A percentile compares a stretch with the other conserved stretches of the same genome.
phyloP scores from a whole-genome alignment of 1,139 yeast genomes.

The Diutina rugosa region DNA sequence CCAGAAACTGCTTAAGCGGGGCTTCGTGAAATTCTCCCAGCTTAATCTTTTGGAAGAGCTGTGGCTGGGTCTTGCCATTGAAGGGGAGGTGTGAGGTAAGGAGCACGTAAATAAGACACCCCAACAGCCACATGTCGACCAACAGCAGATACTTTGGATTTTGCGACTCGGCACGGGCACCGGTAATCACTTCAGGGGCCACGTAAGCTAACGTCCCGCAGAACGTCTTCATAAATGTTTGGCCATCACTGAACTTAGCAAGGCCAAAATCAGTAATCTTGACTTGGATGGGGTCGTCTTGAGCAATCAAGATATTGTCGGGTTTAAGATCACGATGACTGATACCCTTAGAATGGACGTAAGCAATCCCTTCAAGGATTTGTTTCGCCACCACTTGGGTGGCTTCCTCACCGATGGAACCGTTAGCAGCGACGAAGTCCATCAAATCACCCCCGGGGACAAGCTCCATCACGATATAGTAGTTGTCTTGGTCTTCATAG shows the following conservation, averaged over 20 bases:
- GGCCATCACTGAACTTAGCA: conserved; percentile 69
- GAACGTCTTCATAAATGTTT: conserved; percentile 73
- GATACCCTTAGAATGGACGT: conserved; percentile 81
- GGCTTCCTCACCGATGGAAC: conserved; percentile 83
- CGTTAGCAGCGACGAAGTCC: conserved; percentile 91
- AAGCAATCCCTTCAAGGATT: conserved; percentile 69
- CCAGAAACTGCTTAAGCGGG: conserved; percentile 56
- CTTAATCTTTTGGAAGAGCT: conserved; percentile 62
- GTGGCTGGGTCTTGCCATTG: conserved; percentile 83
- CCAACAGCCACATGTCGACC: conserved; percentile 89
- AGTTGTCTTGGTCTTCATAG: conserved; percentile 69
- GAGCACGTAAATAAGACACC: conserved; percentile 82
- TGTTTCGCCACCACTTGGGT: conserved; percentile 78
- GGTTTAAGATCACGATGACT: conserved; percentile 91
- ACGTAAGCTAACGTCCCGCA: conserved; percentile 87
- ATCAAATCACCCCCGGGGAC: conserved; percentile 96
- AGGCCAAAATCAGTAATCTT: conserved; percentile 91
- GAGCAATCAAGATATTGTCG: conserved; percentile 82
- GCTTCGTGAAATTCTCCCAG: conserved; percentile 72
- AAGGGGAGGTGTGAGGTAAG: conserved; percentile 89
- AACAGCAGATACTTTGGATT: conserved; percentile 49
- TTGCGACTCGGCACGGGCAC: conserved; percentile 35
- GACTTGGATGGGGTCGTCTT: conserved; percentile 79
- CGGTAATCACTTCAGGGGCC: conserved; percentile 88
- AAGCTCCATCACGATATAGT: conserved; percentile 87